These are phyloP conservation scores for Picochlorum sp. DNA, from an alignment of 139 green algal species.

Conservation along the genomic window DNA sequence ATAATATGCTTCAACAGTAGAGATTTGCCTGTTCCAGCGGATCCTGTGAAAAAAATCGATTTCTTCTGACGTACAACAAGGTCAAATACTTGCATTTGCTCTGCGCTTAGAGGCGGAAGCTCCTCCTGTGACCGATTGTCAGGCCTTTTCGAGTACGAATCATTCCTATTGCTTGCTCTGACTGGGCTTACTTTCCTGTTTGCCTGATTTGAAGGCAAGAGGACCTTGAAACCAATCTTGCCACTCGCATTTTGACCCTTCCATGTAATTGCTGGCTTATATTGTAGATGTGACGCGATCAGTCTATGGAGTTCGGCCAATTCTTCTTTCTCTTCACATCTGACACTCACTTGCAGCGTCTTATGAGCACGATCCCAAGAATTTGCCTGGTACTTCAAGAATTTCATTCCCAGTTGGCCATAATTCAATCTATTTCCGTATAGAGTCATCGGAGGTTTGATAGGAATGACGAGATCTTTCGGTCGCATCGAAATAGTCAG, in stretches of 20 bases:
- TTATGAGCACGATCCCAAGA: constrained; percentile 10
- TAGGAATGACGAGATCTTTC: constrained; percentile 11
- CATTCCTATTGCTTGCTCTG: not conserved
- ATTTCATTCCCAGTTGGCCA: constrained; percentile 23
- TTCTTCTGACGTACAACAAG: constrained; percentile 18
- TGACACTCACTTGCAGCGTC: constrained; percentile 4
- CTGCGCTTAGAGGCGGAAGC: constrained; percentile 14
- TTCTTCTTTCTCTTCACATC: not conserved
- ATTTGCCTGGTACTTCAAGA: constrained; percentile 17
- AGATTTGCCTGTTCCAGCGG: constrained; percentile 57
- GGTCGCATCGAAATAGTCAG: no score
- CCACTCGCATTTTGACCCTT: no score
- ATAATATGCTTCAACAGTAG: constrained; percentile 44
- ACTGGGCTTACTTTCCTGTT: not conserved
- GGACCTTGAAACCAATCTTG: not conserved
- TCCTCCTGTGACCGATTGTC: constrained; percentile 6
- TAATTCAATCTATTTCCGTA: constrained; percentile 9
- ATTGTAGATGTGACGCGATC: no score
- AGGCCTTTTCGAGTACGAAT: not conserved
- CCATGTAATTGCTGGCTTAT: no score
- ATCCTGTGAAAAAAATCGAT: constrained; percentile 48
- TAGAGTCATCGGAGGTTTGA: constrained; percentile 10
- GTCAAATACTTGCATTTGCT: constrained; percentile 28
- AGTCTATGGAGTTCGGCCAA: no score
- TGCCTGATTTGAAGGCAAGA: not conserved